A percentile compares a stretch with the other conserved stretches of the same genome.
These are phyloP conservation scores for Komagataella populi DNA, from an alignment of 805 yeast genomes.

Conservation along the genomic window DNA sequence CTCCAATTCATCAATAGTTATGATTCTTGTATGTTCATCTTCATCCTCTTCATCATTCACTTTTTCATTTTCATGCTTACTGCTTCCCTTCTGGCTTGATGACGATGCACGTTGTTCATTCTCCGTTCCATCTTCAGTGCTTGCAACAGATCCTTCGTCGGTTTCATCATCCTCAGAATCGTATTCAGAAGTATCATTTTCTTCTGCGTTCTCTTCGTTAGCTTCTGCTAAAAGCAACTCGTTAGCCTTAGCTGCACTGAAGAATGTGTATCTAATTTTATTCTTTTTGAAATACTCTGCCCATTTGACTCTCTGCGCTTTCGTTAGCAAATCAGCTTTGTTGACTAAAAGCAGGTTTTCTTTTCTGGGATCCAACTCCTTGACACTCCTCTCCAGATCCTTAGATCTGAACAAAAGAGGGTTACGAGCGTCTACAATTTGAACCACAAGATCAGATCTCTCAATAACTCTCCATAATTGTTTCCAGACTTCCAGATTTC, in stretches of 20 bases:
- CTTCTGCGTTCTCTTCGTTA: slow-evolving; percentile 10
- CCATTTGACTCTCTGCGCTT: slow-evolving; percentile 73
- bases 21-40: slow-evolving; percentile 46
- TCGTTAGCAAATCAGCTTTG: slow-evolving; percentile 80
- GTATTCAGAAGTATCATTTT: slow-evolving; percentile 9
- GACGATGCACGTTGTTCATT: slow-evolving; percentile 5
- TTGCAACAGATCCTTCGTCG: slow-evolving; percentile 10
- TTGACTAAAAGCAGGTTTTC: slow-evolving; percentile 75
- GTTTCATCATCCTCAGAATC: slow-evolving; percentile 10
- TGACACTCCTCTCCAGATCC: slow-evolving; percentile 72
- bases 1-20: slow-evolving; percentile 79
- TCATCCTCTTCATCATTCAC: slow-evolving; percentile 16
- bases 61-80: slow-evolving; percentile 1
- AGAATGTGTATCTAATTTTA: slow-evolving; percentile 76
- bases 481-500: slow-evolving; percentile 96
- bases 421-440: slow-evolving; percentile 94
- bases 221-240: slow-evolving; percentile 12
- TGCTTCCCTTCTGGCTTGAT: background rate
- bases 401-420: slow-evolving; percentile 82
- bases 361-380: slow-evolving; percentile 63
- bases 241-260: slow-evolving; percentile 82
- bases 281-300: slow-evolving; percentile 63
- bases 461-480: slow-evolving; percentile 97
- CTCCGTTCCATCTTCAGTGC: slow-evolving; percentile 10
- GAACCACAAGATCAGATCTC: slow-evolving; percentile 86